phyloP scores from a whole-genome alignment of 768 basidiomycete genomes.

The Trametes coccinea region DNA sequence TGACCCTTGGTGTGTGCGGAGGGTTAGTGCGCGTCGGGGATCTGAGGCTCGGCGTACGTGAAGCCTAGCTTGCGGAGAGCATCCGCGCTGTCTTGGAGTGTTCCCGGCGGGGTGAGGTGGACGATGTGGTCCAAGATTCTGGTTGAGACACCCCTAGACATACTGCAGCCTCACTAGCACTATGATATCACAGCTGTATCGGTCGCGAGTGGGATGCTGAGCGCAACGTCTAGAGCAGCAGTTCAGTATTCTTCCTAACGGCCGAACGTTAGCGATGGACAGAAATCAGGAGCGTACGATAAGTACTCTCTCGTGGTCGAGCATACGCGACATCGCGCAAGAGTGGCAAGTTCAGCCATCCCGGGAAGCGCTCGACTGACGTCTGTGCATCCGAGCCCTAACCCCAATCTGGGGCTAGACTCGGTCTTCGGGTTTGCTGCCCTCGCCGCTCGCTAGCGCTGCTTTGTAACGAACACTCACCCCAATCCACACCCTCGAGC shows the following conservation, averaged over 20 bases:
- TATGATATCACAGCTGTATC: background rate
- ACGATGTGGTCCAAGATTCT: constrained; percentile 67
- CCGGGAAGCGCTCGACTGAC: no score
- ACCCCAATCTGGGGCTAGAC: constrained; percentile 1
- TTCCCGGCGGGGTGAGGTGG: constrained; percentile 66
- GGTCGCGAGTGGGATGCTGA: background rate
- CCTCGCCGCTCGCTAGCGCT: background rate
- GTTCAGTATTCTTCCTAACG: no score
- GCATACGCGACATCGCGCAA: no score
- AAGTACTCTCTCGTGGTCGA: no score
- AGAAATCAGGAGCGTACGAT: no score
- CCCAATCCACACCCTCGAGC: background rate
- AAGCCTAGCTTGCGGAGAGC: constrained; percentile 66
- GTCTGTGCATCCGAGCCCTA: background rate
- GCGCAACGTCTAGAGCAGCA: no score
- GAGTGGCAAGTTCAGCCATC: no score
- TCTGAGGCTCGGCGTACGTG: constrained; percentile 35
- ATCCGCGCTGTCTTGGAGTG: constrained; percentile 47
- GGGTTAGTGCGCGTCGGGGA: background rate
- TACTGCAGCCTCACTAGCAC: background rate
- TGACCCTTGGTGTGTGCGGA: constrained; percentile 46
- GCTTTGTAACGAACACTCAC: constrained; percentile 1
- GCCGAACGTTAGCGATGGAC: no score
- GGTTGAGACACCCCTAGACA: constrained; percentile 34
- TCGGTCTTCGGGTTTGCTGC: background rate